Evolutionary conservation across 2,329 filamentous ascomycete species (phyloP).

Genomic region (Gyromitra esculenta): DNA sequence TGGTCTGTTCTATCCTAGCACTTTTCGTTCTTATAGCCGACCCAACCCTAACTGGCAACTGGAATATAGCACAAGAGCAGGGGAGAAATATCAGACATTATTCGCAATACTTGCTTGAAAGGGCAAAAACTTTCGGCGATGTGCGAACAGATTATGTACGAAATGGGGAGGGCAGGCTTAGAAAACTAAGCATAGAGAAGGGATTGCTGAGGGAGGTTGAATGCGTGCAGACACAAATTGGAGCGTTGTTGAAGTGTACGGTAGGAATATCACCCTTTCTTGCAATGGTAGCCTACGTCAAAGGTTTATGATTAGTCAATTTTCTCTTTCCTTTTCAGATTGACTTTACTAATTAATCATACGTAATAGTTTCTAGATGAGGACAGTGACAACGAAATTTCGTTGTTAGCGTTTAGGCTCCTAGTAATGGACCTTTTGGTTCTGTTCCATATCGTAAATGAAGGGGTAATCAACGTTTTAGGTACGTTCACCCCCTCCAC

Average conservation of each 20-base stretch:
- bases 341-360: slow-evolving; percentile 37
- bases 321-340: not conserved
- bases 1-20: slow-evolving; percentile 67
- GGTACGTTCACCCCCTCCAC: slow-evolving; percentile 67
- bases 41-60: slow-evolving; percentile 24
- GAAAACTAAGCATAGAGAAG: slow-evolving; percentile 88
- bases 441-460: slow-evolving; percentile 93
- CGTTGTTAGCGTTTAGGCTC: slow-evolving; percentile 89
- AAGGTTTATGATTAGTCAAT: not conserved
- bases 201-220: slow-evolving; percentile 92
- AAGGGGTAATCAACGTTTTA: slow-evolving; percentile 95
- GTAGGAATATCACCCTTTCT: slow-evolving; percentile 65
- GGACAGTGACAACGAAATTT: slow-evolving; percentile 93
- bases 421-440: slow-evolving; percentile 88
- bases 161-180: slow-evolving; percentile 80
- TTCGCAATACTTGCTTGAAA: slow-evolving; percentile 82
- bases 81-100: slow-evolving; percentile 95
- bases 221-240: slow-evolving; percentile 85
- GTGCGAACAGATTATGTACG: slow-evolving; percentile 92
- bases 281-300: not conserved
- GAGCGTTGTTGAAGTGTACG: slow-evolving; percentile 86
- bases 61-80: slow-evolving; percentile 82
- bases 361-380: slow-evolving; percentile 76
- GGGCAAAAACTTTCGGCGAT: slow-evolving; percentile 81
- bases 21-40: slow-evolving; percentile 30